Percentiles rank a stretch among this genome's conserved stretches.
phyloP scores from a whole-genome alignment of 2,329 filamentous ascomycete genomes.

The Phyllosticta paracitricarpa region DNA sequence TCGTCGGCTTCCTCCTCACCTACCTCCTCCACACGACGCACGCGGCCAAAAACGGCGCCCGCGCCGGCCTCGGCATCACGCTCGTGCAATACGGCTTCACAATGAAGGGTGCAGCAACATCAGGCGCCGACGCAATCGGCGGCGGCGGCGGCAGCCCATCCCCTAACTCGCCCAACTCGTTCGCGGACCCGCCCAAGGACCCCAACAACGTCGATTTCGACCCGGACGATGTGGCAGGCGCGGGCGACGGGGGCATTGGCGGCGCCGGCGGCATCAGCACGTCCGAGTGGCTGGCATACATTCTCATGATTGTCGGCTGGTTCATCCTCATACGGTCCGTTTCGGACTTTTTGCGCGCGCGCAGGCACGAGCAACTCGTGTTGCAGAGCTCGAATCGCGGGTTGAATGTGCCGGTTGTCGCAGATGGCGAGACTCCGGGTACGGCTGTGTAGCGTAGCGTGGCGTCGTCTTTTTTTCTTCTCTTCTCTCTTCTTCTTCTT shows the following conservation, averaged over 20 bases:
- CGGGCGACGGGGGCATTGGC: slow-evolving; percentile 27
- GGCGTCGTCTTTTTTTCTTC: not conserved
- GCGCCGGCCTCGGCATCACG: slow-evolving; percentile 87
- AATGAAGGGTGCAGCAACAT: slow-evolving; percentile 57
- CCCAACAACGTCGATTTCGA: slow-evolving; percentile 88
- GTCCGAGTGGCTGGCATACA: slow-evolving; percentile 82
- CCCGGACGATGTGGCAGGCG: slow-evolving; percentile 52
- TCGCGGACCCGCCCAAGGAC: slow-evolving; percentile 61
- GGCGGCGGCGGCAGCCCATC: not conserved
- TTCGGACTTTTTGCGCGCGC: slow-evolving; percentile 77
- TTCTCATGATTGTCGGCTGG: slow-evolving; percentile 95
- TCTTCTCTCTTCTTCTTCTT: no score
- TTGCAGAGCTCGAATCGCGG: slow-evolving; percentile 87
- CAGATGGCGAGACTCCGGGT: slow-evolving; percentile 56
- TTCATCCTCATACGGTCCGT: slow-evolving; percentile 93
- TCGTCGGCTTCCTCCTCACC: slow-evolving; percentile 93
- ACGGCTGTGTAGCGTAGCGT: not conserved
- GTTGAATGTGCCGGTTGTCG: slow-evolving; percentile 74
- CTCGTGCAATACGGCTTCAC: slow-evolving; percentile 95
- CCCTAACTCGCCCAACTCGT: slow-evolving; percentile 16
- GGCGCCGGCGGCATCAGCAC: slow-evolving; percentile 51
- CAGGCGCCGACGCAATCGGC: slow-evolving; percentile 10
- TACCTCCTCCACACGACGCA: slow-evolving; percentile 97
- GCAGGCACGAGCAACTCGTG: slow-evolving; percentile 86
- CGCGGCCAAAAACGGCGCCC: slow-evolving; percentile 93